These are phyloP conservation scores for Lactarius akahatsu DNA, from an alignment of 768 basidiomycete species.

Conservation along the genomic window DNA sequence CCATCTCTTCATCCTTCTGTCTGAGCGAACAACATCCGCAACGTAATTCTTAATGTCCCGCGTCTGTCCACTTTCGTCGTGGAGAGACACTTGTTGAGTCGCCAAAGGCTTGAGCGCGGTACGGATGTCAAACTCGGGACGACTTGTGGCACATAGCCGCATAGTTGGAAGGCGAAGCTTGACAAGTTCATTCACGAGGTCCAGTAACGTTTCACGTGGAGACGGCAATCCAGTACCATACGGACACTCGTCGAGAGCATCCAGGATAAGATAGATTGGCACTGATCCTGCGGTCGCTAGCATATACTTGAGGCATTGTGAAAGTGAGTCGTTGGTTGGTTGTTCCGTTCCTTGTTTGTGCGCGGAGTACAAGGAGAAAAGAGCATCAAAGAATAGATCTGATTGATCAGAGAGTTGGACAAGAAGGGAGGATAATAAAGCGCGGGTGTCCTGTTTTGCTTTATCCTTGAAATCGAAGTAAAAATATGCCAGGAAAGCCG, in stretches of 20 bases:
- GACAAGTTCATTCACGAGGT: neutral
- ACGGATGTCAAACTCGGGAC: neutral
- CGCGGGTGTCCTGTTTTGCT: neutral
- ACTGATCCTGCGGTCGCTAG: neutral
- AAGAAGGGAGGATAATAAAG: neutral
- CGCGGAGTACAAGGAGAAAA: neutral
- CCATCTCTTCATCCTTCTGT: neutral
- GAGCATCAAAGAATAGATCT: neutral
- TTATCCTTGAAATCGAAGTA: neutral
- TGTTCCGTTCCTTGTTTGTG: neutral
- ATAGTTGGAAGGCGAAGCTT: neutral
- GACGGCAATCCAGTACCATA: neutral
- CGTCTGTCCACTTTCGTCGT: neutral
- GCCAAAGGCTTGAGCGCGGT: neutral
- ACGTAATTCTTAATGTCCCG: neutral
- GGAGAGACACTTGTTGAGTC: neutral
- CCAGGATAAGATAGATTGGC: neutral
- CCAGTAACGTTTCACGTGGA: neutral
- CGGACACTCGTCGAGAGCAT: conserved; percentile 4
- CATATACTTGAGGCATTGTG: neutral
- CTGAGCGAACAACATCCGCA: neutral
- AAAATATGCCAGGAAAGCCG: neutral
- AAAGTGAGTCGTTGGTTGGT: neutral
- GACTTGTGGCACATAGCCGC: neutral
- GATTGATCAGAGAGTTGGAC: neutral